Evolutionary conservation across 2,329 filamentous ascomycete species (phyloP).

Genomic region (Xylaria sp.): DNA sequence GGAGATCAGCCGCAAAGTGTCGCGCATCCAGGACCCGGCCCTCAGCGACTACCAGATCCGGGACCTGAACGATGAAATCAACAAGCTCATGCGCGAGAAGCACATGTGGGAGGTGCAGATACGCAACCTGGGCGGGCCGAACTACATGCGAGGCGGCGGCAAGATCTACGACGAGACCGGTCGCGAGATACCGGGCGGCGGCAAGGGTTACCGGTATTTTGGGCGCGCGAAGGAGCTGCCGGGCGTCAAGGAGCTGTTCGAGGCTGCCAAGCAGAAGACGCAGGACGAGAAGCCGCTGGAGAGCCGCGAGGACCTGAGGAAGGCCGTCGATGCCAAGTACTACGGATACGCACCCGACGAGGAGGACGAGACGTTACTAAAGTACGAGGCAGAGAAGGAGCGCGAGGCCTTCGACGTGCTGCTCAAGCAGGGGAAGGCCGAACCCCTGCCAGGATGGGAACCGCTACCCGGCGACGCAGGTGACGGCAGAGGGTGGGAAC

Average conservation of each 20-base stretch:
- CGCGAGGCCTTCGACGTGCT: constrained; percentile 75
- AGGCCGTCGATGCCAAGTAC: constrained; percentile 88
- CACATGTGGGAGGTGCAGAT: constrained; percentile 99
- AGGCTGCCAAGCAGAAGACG: constrained; percentile 66
- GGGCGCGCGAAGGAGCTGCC: constrained; percentile 87
- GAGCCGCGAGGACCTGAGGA: constrained; percentile 68
- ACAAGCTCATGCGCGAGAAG: constrained; percentile 98
- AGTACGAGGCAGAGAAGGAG: constrained; percentile 83
- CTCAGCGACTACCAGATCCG: constrained; percentile 97
- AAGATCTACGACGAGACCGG: constrained; percentile 76
- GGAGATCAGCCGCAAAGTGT: constrained; percentile 95
- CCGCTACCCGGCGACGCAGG: constrained; percentile 84
- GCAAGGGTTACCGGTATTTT: constrained; percentile 94
- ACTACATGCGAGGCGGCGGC: constrained; percentile 83
- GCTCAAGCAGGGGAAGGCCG: constrained; percentile 56
- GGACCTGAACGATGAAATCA: constrained; percentile 98
- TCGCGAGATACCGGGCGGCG: constrained; percentile 71
- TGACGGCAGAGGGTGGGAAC: constrained; percentile 78
- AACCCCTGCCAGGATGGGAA: constrained; percentile 74
- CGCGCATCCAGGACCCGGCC: constrained; percentile 87
- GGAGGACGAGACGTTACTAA: constrained; percentile 79
- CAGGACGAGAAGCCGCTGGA: constrained; percentile 66
- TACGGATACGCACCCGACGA: constrained; percentile 94
- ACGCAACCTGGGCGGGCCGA: constrained; percentile 90
- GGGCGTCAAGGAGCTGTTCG: constrained; percentile 95